Conservation (phyloP, 176 grass and related monocot species). For the Musa acuminata region DNA sequence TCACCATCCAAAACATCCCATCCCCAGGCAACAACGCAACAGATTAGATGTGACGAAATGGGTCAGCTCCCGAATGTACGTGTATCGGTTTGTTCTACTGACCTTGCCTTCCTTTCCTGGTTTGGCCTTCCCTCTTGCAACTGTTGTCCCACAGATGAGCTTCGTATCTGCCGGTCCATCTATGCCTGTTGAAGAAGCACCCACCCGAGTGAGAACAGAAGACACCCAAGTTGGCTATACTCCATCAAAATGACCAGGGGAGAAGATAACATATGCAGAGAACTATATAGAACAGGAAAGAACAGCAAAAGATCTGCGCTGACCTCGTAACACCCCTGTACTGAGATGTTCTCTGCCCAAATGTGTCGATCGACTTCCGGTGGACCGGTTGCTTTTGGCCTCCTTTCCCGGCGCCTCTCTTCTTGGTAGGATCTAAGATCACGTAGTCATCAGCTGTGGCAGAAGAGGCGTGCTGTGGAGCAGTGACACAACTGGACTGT, state of each 20-base stretch:
- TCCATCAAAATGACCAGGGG: neutral
- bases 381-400: constrained; percentile 76
- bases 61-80: neutral
- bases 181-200: constrained; percentile 59
- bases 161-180: constrained; percentile 99
- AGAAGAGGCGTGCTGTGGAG: constrained; percentile 22
- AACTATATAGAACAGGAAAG: neutral
- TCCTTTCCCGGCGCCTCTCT: constrained; percentile 38
- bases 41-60: neutral
- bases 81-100: neutral
- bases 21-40: neutral
- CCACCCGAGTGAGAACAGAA: too few species aligned
- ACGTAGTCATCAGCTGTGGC: constrained; percentile 32
- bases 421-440: constrained; percentile 46
- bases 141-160: constrained; percentile 99
- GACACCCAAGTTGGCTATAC: too few species aligned
- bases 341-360: constrained; percentile 93
- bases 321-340: constrained; percentile 96
- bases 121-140: constrained; percentile 96
- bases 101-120: constrained; percentile 97
- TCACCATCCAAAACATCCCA: constrained; percentile 6
- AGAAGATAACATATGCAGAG: neutral
- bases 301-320: neutral
- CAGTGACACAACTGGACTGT: constrained; percentile 69
- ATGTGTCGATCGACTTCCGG: constrained; percentile 96